phyloP scores from a whole-genome alignment of 2,329 filamentous ascomycete species.

The Dactylonectria macrodidyma region DNA sequence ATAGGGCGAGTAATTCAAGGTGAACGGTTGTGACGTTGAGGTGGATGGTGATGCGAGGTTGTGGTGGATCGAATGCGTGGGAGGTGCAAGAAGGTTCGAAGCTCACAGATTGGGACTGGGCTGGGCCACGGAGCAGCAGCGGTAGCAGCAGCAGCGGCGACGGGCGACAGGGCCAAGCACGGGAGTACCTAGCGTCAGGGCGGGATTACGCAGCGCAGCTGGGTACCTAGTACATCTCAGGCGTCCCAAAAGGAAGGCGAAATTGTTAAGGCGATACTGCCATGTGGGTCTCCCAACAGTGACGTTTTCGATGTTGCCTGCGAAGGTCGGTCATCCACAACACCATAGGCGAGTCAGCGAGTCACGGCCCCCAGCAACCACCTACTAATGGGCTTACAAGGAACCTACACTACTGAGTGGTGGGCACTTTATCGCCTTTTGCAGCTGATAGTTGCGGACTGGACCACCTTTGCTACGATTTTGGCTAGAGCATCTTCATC shows the following conservation, averaged over 20 bases:
- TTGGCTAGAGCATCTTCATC: no score
- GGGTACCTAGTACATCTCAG: conserved; percentile 23
- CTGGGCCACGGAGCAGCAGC: conserved; percentile 38
- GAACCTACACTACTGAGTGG: no score
- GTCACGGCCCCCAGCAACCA: background rate
- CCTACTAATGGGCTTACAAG: no score
- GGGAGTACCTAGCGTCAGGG: conserved; percentile 14
- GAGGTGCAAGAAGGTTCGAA: conserved; percentile 52
- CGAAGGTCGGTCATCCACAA: conserved; percentile 23
- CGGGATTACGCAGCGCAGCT: background rate
- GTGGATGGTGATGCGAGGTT: conserved; percentile 32
- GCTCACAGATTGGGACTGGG: conserved; percentile 47
- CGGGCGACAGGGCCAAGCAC: conserved; percentile 14
- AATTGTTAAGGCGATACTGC: conserved; percentile 32
- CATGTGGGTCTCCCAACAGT: conserved; percentile 45
- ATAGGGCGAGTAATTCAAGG: conserved; percentile 7
- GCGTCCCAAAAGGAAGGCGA: conserved; percentile 25
- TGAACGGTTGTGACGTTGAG: conserved; percentile 16
- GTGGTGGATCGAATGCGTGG: conserved; percentile 38
- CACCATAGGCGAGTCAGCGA: background rate
- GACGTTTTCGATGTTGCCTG: conserved; percentile 56
- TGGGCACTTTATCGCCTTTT: background rate
- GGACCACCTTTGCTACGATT: no score
- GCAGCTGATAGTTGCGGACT: no score
- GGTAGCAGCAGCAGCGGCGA: conserved; percentile 24